Conservation (phyloP, 352 stramenopile genomes). For the Globisporangium orthogonon region DNA sequence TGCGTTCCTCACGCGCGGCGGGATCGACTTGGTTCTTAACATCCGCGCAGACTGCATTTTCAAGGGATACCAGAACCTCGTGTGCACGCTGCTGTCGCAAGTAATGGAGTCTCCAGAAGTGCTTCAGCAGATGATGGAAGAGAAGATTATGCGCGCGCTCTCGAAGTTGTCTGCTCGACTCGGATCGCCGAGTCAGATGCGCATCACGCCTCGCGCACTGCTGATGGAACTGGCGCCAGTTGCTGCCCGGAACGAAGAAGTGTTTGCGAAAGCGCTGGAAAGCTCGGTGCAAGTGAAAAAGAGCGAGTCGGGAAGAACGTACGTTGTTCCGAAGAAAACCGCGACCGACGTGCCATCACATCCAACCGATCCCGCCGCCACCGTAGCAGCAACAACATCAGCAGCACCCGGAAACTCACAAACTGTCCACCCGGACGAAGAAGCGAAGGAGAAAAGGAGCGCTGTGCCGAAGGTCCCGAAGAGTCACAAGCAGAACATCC, state of each 20-base stretch:
- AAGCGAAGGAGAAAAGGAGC: conserved; percentile 23
- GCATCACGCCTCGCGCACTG: conserved; percentile 73
- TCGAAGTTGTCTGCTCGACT: conserved; percentile 70
- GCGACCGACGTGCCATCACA: background rate
- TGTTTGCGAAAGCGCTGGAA: conserved; percentile 69
- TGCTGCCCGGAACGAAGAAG: conserved; percentile 62
- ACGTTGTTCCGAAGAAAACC: conserved; percentile 45
- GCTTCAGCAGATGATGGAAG: conserved; percentile 82
- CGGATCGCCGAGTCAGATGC: conserved; percentile 64
- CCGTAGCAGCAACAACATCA: background rate
- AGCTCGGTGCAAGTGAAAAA: conserved; percentile 72
- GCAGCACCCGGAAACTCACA: background rate
- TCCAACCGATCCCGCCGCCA: background rate
- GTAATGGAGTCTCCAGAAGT: conserved; percentile 78
- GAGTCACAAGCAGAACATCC: conserved; percentile 56
- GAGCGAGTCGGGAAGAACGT: conserved; percentile 71
- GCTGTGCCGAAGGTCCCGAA: conserved; percentile 37
- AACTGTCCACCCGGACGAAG: conserved; percentile 6
- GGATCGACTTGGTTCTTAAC: conserved; percentile 54
- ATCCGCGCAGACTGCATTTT: conserved; percentile 44
- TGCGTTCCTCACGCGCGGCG: conserved; percentile 41
- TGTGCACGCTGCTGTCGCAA: conserved; percentile 59
- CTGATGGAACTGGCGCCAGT: conserved; percentile 74
- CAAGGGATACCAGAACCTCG: conserved; percentile 67
- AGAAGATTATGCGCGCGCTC: conserved; percentile 75